These are phyloP conservation scores for Phytophthora sansomeana DNA, from an alignment of 352 stramenopile genomes.

Conservation along the genomic window DNA sequence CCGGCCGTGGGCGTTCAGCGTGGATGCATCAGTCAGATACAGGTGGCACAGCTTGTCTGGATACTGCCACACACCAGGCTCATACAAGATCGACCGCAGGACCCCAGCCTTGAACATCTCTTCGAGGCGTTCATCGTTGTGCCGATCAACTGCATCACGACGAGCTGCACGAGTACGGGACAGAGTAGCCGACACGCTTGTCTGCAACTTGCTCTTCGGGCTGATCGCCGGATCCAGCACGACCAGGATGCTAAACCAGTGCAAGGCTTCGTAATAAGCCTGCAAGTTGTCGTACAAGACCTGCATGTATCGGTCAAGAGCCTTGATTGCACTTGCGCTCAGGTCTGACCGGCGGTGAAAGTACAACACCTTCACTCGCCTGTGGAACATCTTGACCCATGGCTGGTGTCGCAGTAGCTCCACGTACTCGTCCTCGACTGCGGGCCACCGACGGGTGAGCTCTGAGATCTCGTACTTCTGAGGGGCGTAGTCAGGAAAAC, in stretches of 20 bases:
- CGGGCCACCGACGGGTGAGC: not conserved
- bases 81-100: not conserved
- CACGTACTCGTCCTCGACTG: too few relatives aligned
- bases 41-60: not conserved
- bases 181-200: too few relatives aligned
- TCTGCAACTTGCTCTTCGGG: too few relatives aligned
- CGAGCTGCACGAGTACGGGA: not conserved
- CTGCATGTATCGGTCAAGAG: not conserved
- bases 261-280: constrained; percentile 6
- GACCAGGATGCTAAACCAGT: too few relatives aligned
- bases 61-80: constrained; percentile 4
- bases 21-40: too few relatives aligned
- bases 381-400: not conserved
- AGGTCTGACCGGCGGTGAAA: constrained; percentile 1
- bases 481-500: not conserved
- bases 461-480: not conserved
- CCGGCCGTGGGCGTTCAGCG: too few relatives aligned
- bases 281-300: not conserved
- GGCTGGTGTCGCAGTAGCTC: too few relatives aligned
- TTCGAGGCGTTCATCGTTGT: not conserved
- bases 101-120: not conserved
- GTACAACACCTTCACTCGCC: constrained; percentile 3
- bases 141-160: too few relatives aligned
- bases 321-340: not conserved
- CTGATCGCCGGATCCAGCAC: too few relatives aligned